Evolutionary conservation across 1,284 basidiomycete genomes (phyloP).

Genomic region (Moniliophthora roreri): DNA sequence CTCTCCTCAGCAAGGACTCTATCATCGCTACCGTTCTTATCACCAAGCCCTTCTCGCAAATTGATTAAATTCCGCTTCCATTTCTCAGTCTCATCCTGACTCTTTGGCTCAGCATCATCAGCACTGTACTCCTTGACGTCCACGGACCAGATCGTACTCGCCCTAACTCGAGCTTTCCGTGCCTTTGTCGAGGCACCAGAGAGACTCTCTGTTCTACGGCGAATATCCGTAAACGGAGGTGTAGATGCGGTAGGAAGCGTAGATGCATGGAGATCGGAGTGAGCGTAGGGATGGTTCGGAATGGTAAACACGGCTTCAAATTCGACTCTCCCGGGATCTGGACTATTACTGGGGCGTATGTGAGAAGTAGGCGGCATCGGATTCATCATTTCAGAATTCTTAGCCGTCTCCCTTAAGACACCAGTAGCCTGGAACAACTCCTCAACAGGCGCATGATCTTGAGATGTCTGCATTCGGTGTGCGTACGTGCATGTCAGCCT

Average conservation of each 20-base stretch:
- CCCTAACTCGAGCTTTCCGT: not conserved
- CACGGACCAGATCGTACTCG: conserved; percentile 1
- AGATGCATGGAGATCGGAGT: not conserved
- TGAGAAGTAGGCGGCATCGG: not conserved
- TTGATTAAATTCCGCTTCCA: conserved; percentile 2
- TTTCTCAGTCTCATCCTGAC: not conserved
- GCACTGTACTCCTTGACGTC: not conserved
- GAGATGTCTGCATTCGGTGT: conserved; percentile 72
- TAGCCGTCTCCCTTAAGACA: conserved; percentile 17
- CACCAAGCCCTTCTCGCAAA: not conserved
- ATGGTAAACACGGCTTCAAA: not conserved
- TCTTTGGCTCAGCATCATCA: not conserved
- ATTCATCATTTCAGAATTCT: not conserved
- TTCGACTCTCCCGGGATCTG: not conserved
- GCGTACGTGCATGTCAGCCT: conserved; percentile 62
- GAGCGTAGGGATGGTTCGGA: not conserved
- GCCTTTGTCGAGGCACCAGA: not conserved
- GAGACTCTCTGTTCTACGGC: not conserved
- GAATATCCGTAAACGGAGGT: not conserved
- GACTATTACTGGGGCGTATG: not conserved
- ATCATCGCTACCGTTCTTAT: too few relatives aligned
- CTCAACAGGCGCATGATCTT: conserved; percentile 68
- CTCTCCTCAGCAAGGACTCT: too few relatives aligned
- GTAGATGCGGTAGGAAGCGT: not conserved
- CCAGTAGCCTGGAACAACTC: conserved; percentile 67